A percentile compares a stretch with the other conserved stretches of the same genome.
phyloP scores from a whole-genome alignment of 805 yeast species.

The Hanseniaspora lindneri region DNA sequence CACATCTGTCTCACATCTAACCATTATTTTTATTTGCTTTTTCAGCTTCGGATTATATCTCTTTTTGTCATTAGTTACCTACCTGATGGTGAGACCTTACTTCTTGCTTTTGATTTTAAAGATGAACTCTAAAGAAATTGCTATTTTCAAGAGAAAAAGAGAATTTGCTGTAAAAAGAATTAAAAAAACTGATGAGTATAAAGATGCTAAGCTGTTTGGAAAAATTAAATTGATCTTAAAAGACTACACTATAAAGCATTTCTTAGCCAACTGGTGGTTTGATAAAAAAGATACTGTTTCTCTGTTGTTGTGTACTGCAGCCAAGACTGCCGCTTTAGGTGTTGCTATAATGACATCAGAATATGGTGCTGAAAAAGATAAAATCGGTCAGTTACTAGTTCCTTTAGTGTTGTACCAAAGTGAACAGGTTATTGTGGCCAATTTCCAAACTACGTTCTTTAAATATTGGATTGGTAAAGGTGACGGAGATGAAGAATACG shows the following conservation, averaged over 20 bases:
- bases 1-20: constrained; percentile 51
- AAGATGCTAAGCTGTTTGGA: background rate
- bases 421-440: constrained; percentile 76
- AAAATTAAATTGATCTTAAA: background rate
- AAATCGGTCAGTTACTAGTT: constrained; percentile 61
- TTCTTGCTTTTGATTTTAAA: constrained; percentile 36
- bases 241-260: constrained; percentile 18
- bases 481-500: constrained; percentile 16
- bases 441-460: constrained; percentile 53
- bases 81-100: constrained; percentile 46
- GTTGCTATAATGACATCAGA: constrained; percentile 72
- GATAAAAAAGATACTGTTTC: constrained; percentile 61
- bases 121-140: constrained; percentile 37
- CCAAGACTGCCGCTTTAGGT: constrained; percentile 87
- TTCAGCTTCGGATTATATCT: constrained; percentile 72
- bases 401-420: constrained; percentile 80
- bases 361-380: constrained; percentile 50
- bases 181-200: constrained; percentile 18
- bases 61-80: constrained; percentile 60
- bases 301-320: constrained; percentile 80
- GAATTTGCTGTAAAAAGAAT: constrained; percentile 25
- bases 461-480: constrained; percentile 47
- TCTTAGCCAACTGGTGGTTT: constrained; percentile 50
- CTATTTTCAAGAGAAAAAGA: constrained; percentile 35
- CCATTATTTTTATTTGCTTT: constrained; percentile 66